phyloP scores from a whole-genome alignment of 306 rosid species.

The Oemleria cerasiformis region DNA sequence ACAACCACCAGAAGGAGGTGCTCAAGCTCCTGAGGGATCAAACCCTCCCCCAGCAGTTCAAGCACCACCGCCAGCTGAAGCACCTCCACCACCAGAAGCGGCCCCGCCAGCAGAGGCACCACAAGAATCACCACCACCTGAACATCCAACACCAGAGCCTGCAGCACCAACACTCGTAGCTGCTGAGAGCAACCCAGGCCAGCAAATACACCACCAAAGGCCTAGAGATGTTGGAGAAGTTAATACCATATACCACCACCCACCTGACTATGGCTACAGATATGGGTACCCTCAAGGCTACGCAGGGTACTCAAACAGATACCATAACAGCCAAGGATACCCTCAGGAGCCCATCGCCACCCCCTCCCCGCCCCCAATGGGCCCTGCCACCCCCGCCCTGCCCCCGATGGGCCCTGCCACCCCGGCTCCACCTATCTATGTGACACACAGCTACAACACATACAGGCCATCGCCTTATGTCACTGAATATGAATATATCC shows the following conservation, averaged over 20 bases:
- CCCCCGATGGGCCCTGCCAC: neutral
- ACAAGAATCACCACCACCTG: slow-evolving; percentile 30
- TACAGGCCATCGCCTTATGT: slow-evolving; percentile 56
- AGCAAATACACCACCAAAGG: slow-evolving; percentile 26
- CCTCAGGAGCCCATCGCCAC: slow-evolving; percentile 19
- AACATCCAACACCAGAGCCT: slow-evolving; percentile 31
- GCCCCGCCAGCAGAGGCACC: slow-evolving; percentile 27
- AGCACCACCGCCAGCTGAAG: slow-evolving; percentile 21
- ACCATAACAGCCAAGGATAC: slow-evolving; percentile 35
- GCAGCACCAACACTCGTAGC: slow-evolving; percentile 25
- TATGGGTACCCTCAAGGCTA: slow-evolving; percentile 32
- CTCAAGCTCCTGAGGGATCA: slow-evolving; percentile 25
- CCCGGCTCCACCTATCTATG: slow-evolving; percentile 30
- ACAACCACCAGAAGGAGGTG: slow-evolving; percentile 30
- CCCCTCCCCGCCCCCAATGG: slow-evolving; percentile 7
- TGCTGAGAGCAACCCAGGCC: slow-evolving; percentile 28
- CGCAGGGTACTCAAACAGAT: slow-evolving; percentile 34
- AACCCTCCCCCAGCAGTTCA: slow-evolving; percentile 23
- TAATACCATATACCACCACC: slow-evolving; percentile 43
- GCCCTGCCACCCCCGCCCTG: neutral
- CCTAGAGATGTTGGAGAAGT: slow-evolving; percentile 39
- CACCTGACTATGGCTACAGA: slow-evolving; percentile 41
- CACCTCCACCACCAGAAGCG: slow-evolving; percentile 28
- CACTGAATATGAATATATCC: slow-evolving; percentile 58
- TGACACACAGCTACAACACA: slow-evolving; percentile 63